Percentiles rank a stretch among this genome's conserved stretches.
Conservation (phyloP, 176 grass and related monocot genomes). For the Cenchrus fungigraminus region DNA sequence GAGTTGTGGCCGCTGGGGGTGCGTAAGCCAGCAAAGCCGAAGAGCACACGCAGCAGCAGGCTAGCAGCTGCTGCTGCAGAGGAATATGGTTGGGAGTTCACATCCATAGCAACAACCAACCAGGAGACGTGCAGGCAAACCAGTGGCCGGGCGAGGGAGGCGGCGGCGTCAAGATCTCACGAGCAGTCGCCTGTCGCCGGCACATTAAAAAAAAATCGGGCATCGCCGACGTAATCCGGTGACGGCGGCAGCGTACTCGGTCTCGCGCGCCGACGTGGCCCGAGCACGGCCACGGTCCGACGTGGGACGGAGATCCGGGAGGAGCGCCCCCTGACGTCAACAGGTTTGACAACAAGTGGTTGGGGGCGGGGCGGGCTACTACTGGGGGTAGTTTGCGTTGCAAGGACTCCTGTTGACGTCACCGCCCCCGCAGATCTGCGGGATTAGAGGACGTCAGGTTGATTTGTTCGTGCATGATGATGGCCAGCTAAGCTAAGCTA, state of each 20-base stretch:
- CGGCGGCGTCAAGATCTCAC: slow-evolving; percentile 6
- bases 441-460: slow-evolving; percentile 13
- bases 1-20: not conserved
- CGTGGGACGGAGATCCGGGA: slow-evolving; percentile 35
- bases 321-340: slow-evolving; percentile 38
- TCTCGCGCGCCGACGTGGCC: slow-evolving; percentile 29
- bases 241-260: slow-evolving; percentile 18
- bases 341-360: slow-evolving; percentile 40
- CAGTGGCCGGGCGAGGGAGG: not conserved
- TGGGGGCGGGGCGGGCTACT: not conserved
- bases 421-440: not conserved
- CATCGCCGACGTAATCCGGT: slow-evolving; percentile 7
- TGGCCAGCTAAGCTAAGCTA: not conserved
- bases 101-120: not conserved
- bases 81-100: slow-evolving; percentile 8
- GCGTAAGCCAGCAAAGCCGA: not conserved
- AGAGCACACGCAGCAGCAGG: not conserved
- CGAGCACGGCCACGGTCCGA: slow-evolving; percentile 38
- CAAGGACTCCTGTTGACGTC: slow-evolving; percentile 11
- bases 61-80: no score
- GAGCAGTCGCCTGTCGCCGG: not conserved
- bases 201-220: not conserved
- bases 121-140: slow-evolving; percentile 25
- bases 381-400: not conserved
- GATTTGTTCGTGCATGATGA: not conserved